Evolutionary conservation across 2,329 filamentous ascomycete genomes (phyloP).

Genomic region (Cladosporium sp.): DNA sequence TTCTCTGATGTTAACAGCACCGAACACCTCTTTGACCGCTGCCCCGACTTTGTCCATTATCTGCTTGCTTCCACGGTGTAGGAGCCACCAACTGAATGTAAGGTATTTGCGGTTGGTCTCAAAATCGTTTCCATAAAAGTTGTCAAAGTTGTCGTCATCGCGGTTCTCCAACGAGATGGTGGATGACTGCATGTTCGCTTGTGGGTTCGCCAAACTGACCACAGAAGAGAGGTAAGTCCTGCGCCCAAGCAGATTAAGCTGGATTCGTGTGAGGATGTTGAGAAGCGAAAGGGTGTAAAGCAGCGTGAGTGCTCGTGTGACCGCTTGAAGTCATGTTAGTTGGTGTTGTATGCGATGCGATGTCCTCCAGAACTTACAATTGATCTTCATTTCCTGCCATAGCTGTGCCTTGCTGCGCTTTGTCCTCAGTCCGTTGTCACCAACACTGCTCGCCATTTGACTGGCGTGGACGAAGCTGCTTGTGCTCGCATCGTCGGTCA

Average conservation of each 20-base stretch:
- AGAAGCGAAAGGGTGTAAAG: slow-evolving; percentile 87
- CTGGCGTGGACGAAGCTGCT: slow-evolving; percentile 81
- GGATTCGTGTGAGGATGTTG: slow-evolving; percentile 86
- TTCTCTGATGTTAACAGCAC: slow-evolving; percentile 81
- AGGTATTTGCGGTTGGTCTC: slow-evolving; percentile 93
- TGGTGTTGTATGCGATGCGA: neutral
- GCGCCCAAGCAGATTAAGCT: slow-evolving; percentile 93
- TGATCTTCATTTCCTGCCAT: slow-evolving; percentile 97
- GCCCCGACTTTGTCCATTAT: slow-evolving; percentile 74
- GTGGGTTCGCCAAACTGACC: slow-evolving; percentile 75
- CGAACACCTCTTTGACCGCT: slow-evolving; percentile 88
- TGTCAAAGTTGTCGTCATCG: slow-evolving; percentile 79
- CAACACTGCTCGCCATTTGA: slow-evolving; percentile 56
- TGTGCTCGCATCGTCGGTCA: slow-evolving; percentile 79
- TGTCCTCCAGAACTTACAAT: slow-evolving; percentile 57
- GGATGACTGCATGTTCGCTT: slow-evolving; percentile 58
- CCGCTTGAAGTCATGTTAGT: slow-evolving; percentile 52
- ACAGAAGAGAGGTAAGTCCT: slow-evolving; percentile 95
- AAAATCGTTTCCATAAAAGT: slow-evolving; percentile 86
- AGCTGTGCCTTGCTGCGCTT: slow-evolving; percentile 87
- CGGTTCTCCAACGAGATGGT: slow-evolving; percentile 89
- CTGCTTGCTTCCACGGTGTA: slow-evolving; percentile 84
- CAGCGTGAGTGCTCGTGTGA: slow-evolving; percentile 85
- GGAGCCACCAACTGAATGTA: slow-evolving; percentile 96
- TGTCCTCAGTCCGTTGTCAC: slow-evolving; percentile 47